Conservation (phyloP, 1,284 basidiomycete genomes). For the Tilletia indica region DNA sequence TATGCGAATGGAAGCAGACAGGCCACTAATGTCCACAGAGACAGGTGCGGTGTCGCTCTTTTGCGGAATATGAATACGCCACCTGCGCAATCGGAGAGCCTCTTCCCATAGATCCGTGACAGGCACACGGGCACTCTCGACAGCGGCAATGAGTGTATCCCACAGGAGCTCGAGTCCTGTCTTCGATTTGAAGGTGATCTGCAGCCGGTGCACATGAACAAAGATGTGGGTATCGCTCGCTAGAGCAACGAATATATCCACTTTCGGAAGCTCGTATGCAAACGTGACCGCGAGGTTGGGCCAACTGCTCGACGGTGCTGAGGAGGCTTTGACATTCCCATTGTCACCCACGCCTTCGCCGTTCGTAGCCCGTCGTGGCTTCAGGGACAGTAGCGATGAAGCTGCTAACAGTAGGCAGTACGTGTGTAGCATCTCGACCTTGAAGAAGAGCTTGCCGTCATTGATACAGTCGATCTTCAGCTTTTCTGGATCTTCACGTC, state of each 20-base stretch:
- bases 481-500: constrained; percentile 42
- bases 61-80: constrained; percentile 59
- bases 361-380: background rate
- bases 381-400: constrained; percentile 62
- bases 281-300: background rate
- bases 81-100: constrained; percentile 66
- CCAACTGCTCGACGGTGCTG: background rate
- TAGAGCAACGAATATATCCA: constrained; percentile 50
- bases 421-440: constrained; percentile 69
- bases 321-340: background rate
- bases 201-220: constrained; percentile 42
- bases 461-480: constrained; percentile 31
- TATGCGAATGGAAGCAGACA: constrained; percentile 71
- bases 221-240: constrained; percentile 51
- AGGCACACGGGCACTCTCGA: constrained; percentile 55
- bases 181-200: constrained; percentile 38
- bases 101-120: constrained; percentile 72
- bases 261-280: constrained; percentile 35
- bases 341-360: background rate
- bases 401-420: constrained; percentile 72
- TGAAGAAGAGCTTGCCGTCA: constrained; percentile 59
- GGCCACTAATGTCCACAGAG: constrained; percentile 61
- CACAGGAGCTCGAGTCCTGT: constrained; percentile 44
- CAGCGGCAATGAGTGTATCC: constrained; percentile 58
- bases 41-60: constrained; percentile 26